Percentiles rank a stretch among this genome's conserved stretches.
Evolutionary conservation across 306 rosid genomes (phyloP).

Genomic region (Luffa aegyptiaca): DNA sequence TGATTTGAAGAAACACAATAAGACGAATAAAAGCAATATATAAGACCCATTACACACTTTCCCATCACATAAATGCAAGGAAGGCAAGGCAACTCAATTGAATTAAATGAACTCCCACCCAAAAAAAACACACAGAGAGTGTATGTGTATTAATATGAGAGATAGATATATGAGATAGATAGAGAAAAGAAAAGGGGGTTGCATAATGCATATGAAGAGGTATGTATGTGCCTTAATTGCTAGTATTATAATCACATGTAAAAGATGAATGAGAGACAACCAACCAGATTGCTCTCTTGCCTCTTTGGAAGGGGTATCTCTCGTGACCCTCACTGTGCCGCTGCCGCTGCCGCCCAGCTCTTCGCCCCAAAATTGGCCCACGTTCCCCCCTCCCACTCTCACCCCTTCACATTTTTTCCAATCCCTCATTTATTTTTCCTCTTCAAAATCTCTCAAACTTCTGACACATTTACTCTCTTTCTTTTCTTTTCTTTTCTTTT

Average conservation of each 20-base stretch:
- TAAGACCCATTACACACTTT: not conserved
- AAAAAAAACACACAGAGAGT: not conserved
- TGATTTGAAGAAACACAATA: too few species aligned
- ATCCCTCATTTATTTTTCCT: not conserved
- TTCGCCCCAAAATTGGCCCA: slow-evolving; percentile 7
- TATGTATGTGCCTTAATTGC: not conserved
- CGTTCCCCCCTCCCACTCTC: not conserved
- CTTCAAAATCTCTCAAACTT: not conserved
- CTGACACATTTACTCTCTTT: not conserved
- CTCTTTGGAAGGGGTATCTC: not conserved
- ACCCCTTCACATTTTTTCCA: slow-evolving; percentile 5
- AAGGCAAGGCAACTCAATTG: not conserved
- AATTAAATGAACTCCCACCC: not conserved
- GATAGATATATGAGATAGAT: too few species aligned
- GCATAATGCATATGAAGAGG: not conserved
- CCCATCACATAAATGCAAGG: not conserved
- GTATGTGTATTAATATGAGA: not conserved
- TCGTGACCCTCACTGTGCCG: slow-evolving; percentile 10
- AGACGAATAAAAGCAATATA: too few species aligned
- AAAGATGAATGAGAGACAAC: slow-evolving; percentile 1
- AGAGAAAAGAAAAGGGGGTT: too few species aligned
- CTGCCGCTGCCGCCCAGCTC: not conserved
- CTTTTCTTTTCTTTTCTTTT: not conserved
- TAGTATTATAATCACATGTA: slow-evolving; percentile 30
- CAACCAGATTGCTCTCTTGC: not conserved